Base-by-base conservation (phyloP, 2,329 filamentous ascomycete species). In the Talaromyces sp. region DNA sequence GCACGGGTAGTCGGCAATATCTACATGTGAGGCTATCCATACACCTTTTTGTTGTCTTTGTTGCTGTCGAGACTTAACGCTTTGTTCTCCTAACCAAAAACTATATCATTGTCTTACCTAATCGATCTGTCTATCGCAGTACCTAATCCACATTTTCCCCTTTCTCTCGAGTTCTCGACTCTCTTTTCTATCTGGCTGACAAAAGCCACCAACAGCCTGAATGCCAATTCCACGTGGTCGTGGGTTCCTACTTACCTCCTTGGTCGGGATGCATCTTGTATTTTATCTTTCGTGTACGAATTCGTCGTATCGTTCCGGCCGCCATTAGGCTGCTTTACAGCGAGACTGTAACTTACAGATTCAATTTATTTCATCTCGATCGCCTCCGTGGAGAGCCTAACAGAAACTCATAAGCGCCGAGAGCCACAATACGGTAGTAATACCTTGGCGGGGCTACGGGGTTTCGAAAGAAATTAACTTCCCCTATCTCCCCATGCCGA, bases 181-280 rank as follows among this genome's bases (percentile, higher is more conserved):
- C 2, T 9, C 14, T 2, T 11, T 52, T 31, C 35, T 35, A 14
- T 54, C n/a, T 35, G 50, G 50, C 50, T 35, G 16, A 31, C 27
- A 31, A 54, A 31, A 54, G 50, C 49, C 49, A 52, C 49, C 6
- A 10, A 19, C 49, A 52, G 27, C 50, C 31, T 35, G 50, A 54
- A 56, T 37, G 39, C 37, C 4, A 33, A 27, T 27, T 47, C 61
- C 61, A 63, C 61, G 61, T 63, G 61, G 61, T n/a, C 24, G 39
- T 63, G 61, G 50, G 24, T 37, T 31, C 33, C 39, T 43, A 8
- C 22, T 41, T 58, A 58, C 47, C 35, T 27, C 24, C 43, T 58
- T 58, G 13, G 56, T 24, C 35, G 56, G 35, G 22, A 9, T 59
- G 22, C 52, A 54, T 35, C 27, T 19, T 35, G 52, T 56, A 56